Evolutionary conservation across 1,284 basidiomycete genomes (phyloP), one percentile per base, ranked within the genome.

Genomic region (Puccinia horiana): DNA sequence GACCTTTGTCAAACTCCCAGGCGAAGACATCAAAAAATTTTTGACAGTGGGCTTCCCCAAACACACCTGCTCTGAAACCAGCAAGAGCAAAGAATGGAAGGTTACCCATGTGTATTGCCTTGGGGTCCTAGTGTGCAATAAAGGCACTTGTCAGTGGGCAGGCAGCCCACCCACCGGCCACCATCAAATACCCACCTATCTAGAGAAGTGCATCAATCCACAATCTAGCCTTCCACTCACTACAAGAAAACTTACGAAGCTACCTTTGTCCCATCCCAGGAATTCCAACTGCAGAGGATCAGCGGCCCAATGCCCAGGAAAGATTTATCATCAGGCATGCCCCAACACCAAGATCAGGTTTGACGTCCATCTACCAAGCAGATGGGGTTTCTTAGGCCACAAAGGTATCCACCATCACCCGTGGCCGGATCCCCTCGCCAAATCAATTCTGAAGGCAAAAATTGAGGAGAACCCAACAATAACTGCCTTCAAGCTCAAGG

Each of bases 341-440:
- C 5, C 14, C 6, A 42, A 42, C 40, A 67, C 63, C 3, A 23
- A 18, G 9, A 9, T 12, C 20, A 12, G n/a, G 18, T 40, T 67
- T 67, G 63, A 67, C 40, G 18, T 29, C 8, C n/a, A 67, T 26
- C 23, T 20, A 16, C 8, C n/a, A 1, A 20, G 52, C 6, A 20
- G 26, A 12, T 76, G 74, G 74, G 44, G 44, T n/a, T 5, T 76
- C 8, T 16, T 76, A 18, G 52, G 74, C 2, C 74, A 76, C 35
- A 32, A 35, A 5, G 74, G 74, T 11, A 5, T 35, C n/a, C 74
- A 76, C 26, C 1, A 76, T 20, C 54, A 76, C 35, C 47, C 47
- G 1, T 76, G 74, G 74, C 74, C 74, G 18, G 74, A 76, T 29
- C 74, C 74, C 26, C 26, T 54, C 1, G 20, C 74, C 11, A 76